Conservation (phyloP, 441 rosid species). For the Syzygium malaccense region DNA sequence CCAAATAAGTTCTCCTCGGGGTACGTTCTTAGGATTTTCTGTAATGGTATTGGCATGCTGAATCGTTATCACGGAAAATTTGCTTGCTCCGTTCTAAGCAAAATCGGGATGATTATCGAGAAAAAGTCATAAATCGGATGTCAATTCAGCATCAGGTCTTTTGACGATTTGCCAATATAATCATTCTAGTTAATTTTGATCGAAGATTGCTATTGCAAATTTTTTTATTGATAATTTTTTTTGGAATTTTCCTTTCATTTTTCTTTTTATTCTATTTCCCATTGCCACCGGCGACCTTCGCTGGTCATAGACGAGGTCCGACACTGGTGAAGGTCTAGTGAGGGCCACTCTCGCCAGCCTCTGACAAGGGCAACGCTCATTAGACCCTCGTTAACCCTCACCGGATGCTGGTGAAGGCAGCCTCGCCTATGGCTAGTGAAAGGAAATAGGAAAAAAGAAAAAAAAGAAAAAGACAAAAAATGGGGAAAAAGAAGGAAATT, state of each 20-base stretch:
- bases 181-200: accelerated
- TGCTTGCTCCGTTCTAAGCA: neutral
- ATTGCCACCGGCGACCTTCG: neutral
- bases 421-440: neutral
- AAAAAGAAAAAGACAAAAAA: too few species aligned
- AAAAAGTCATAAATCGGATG: too few species aligned
- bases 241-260: neutral
- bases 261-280: neutral
- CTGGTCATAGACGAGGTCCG: too few species aligned
- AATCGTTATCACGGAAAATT: neutral
- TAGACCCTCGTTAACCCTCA: too few species aligned
- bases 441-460: too few species aligned
- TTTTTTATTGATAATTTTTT: neutral
- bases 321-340: neutral
- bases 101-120: too few species aligned
- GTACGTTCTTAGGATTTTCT: neutral
- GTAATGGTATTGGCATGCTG: neutral
- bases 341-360: neutral
- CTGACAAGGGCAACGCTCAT: too few species aligned
- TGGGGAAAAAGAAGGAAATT: too few species aligned
- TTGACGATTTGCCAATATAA: accelerated
- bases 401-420: neutral
- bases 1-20: neutral
- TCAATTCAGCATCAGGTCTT: accelerated
- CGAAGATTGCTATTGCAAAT: accelerated